A percentile compares a stretch with the other conserved stretches of the same genome.
These are phyloP conservation scores for Chamaenerion angustifolium DNA, from an alignment of 345 rosid species.

Conservation along the genomic window DNA sequence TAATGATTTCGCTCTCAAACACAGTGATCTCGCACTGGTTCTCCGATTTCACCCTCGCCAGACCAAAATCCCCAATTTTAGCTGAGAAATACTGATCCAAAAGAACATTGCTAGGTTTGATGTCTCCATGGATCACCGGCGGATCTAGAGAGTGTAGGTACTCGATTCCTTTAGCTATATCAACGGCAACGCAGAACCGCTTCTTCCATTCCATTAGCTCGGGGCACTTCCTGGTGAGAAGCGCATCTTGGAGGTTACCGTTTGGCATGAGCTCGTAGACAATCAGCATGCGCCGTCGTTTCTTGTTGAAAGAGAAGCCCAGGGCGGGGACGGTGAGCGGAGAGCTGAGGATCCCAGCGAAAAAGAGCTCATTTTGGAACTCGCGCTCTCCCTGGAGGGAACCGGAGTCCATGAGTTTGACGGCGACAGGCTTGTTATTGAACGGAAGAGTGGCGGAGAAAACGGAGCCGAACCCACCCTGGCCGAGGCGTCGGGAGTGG, in stretches of 20 bases:
- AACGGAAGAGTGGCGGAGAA: conserved; percentile 41
- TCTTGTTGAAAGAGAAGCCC: conserved; percentile 64
- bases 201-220: conserved; percentile 57
- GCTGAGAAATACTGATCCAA: conserved; percentile 61
- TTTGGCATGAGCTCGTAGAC: conserved; percentile 78
- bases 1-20: conserved; percentile 16
- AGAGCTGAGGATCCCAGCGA: conserved; percentile 55
- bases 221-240: conserved; percentile 49
- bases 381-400: conserved; percentile 91
- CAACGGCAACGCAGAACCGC: conserved; percentile 38
- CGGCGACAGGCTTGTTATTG: conserved; percentile 35
- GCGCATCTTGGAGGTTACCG: conserved; percentile 80
- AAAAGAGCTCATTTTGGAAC: conserved; percentile 80
- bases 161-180: conserved; percentile 60
- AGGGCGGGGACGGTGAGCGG: conserved; percentile 46
- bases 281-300: conserved; percentile 51
- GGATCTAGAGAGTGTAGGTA: conserved; percentile 61
- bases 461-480: conserved; percentile 94
- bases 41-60: conserved; percentile 55
- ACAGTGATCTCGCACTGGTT: conserved; percentile 17
- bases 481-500: conserved; percentile 66
- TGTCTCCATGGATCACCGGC: conserved; percentile 75
- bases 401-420: conserved; percentile 85
- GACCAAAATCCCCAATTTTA: conserved; percentile 75
- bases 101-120: conserved; percentile 74